Conservation (phyloP, 208 protist genomes). For the Leishmania mexicana region DNA sequence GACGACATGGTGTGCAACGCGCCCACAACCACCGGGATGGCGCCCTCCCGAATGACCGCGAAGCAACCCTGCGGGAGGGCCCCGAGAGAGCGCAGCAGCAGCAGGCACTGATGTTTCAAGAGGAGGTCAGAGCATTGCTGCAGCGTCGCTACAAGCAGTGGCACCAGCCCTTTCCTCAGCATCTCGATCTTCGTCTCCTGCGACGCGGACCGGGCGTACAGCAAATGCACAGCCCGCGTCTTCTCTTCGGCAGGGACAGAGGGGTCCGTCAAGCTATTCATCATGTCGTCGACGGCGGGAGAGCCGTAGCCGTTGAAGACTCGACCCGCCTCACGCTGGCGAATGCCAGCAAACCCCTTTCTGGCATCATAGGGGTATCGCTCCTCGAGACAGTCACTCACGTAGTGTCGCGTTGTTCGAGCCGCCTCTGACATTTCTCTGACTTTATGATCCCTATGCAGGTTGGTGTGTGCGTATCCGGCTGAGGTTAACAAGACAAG, state of each 20-base stretch:
- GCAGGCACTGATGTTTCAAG: constrained; percentile 66
- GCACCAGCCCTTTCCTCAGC: constrained; percentile 63
- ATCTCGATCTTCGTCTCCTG: constrained; percentile 79
- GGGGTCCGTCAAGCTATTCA: constrained; percentile 60
- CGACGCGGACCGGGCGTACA: constrained; percentile 76
- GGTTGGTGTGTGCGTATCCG: background rate
- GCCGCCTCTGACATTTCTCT: constrained; percentile 64
- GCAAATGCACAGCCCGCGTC: constrained; percentile 56
- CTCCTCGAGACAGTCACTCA: constrained; percentile 85
- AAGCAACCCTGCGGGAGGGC: constrained; percentile 80
- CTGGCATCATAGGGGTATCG: constrained; percentile 82
- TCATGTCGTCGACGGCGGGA: constrained; percentile 38
- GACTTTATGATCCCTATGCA: background rate
- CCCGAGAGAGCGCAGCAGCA: constrained; percentile 74
- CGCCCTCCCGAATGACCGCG: constrained; percentile 57
- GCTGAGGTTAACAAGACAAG: background rate
- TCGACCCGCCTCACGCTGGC: constrained; percentile 50
- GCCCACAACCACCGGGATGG: constrained; percentile 42
- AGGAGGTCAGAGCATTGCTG: constrained; percentile 24
- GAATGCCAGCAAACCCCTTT: constrained; percentile 70
- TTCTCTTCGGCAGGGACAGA: constrained; percentile 47
- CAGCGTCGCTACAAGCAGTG: constrained; percentile 46
- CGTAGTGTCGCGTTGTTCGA: constrained; percentile 74
- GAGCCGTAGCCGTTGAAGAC: constrained; percentile 71
- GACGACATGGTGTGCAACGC: constrained; percentile 17